A percentile compares a stretch with the other conserved stretches of the same genome.
Conservation (phyloP, 805 yeast genomes). For the Candida dajiaensis region DNA sequence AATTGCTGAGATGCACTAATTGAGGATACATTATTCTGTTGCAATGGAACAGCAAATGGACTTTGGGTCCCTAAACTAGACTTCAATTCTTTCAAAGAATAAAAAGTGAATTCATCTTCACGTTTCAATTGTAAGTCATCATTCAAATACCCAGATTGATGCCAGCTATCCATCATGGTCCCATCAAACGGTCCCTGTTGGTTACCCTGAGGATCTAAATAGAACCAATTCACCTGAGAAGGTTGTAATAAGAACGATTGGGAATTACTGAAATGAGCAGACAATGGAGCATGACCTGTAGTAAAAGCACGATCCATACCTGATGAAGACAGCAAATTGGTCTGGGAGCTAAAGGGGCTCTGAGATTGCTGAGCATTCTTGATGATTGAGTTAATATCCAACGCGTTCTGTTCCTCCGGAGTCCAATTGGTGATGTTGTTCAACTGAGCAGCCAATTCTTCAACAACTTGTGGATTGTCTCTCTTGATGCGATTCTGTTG, state of each 20-base stretch:
- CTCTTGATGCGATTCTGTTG: constrained; percentile 2
- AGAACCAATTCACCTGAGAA: constrained; percentile 55
- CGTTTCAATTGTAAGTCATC: constrained; percentile 53
- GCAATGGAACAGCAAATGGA: constrained; percentile 61
- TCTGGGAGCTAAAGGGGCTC: constrained; percentile 1
- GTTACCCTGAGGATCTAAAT: constrained; percentile 61
- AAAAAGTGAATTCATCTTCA: constrained; percentile 44
- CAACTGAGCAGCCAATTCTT: constrained; percentile 12
- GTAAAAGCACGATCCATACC: neutral
- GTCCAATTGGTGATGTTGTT: constrained; percentile 20
- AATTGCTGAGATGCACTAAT: neutral
- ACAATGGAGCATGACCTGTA: neutral
- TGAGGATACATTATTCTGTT: neutral
- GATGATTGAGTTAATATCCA: constrained; percentile 21
- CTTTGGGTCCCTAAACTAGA: constrained; percentile 49
- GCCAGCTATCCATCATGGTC: constrained; percentile 74
- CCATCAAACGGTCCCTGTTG: constrained; percentile 84
- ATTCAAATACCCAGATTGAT: constrained; percentile 49
- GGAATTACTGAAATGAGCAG: constrained; percentile 5
- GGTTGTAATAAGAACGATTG: constrained; percentile 27
- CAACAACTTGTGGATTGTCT: constrained; percentile 2
- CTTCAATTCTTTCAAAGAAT: constrained; percentile 49
- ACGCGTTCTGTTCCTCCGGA: constrained; percentile 15
- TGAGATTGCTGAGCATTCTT: constrained; percentile 10
- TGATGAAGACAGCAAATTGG: constrained; percentile 1